Evolutionary conservation across 176 grass and related monocot genomes (phyloP).

Genomic region (Zizania latifolia): DNA sequence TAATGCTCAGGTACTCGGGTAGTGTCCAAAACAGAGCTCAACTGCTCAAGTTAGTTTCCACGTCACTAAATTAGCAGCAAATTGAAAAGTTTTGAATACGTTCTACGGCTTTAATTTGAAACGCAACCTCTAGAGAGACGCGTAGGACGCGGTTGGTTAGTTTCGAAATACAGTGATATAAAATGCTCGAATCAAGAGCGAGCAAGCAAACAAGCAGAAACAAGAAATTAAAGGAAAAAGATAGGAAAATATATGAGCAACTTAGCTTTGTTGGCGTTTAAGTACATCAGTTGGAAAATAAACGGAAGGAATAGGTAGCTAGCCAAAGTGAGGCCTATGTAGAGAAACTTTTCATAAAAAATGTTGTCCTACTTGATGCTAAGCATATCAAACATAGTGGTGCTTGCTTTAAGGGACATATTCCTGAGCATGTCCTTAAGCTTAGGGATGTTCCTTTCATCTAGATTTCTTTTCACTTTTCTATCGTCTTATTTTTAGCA

Average conservation of each 20-base stretch:
- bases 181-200: constrained; percentile 31
- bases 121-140: constrained; percentile 25
- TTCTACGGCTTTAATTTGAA: constrained; percentile 27
- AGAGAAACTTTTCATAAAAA: constrained; percentile 26
- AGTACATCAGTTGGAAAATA: constrained; percentile 26
- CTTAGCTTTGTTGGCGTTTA: too few species aligned
- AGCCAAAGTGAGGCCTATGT: constrained; percentile 31
- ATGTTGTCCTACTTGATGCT: constrained; percentile 15
- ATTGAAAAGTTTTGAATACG: constrained; percentile 45
- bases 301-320: constrained; percentile 5
- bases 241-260: not conserved
- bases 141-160: constrained; percentile 18
- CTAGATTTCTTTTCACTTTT: constrained; percentile 39
- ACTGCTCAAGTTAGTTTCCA: constrained; percentile 16
- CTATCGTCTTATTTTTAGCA: constrained; percentile 26
- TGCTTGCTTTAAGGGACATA: constrained; percentile 53
- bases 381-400: constrained; percentile 44
- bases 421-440: constrained; percentile 35
- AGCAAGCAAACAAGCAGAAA: constrained; percentile 18
- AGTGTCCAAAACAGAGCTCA: constrained; percentile 23
- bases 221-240: constrained; percentile 3
- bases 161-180: constrained; percentile 27
- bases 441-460: constrained; percentile 47
- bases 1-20: constrained; percentile 1
- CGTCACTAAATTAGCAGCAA: constrained; percentile 33